These are phyloP conservation scores for Lumnitzera racemosa DNA, from an alignment of 345 rosid species.

Conservation along the genomic window DNA sequence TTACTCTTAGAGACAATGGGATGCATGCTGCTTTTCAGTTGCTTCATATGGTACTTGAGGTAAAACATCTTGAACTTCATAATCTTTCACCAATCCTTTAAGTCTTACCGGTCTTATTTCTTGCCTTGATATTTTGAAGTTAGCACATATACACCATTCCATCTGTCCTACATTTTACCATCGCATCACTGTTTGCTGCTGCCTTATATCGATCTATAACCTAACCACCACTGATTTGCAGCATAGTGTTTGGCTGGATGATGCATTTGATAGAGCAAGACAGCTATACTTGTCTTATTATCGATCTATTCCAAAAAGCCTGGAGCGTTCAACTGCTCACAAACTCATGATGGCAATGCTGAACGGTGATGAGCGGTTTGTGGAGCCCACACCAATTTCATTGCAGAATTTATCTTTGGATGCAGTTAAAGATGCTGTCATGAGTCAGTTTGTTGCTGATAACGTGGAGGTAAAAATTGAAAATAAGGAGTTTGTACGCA, in stretches of 20 bases:
- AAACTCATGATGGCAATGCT: slow-evolving; percentile 97
- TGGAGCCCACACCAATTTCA: slow-evolving; percentile 88
- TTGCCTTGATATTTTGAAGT: not conserved
- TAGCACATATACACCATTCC: slow-evolving; percentile 2
- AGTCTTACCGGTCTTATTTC: not conserved
- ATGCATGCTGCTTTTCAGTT: slow-evolving; percentile 98
- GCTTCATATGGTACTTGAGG: slow-evolving; percentile 99
- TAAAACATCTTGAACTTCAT: slow-evolving; percentile 14
- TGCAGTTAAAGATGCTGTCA: slow-evolving; percentile 83
- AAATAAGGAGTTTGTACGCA: slow-evolving; percentile 2
- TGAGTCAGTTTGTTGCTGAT: slow-evolving; percentile 87
- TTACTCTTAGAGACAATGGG: slow-evolving; percentile 94
- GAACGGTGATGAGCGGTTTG: slow-evolving; percentile 93
- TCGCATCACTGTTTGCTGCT: not conserved
- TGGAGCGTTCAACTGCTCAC: slow-evolving; percentile 99
- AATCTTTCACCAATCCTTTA: slow-evolving; percentile 3
- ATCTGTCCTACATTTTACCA: not conserved
- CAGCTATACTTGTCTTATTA: slow-evolving; percentile 87
- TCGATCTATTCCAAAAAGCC: slow-evolving; percentile 96
- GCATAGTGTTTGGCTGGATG: slow-evolving; percentile 99
- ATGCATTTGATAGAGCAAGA: slow-evolving; percentile 98
- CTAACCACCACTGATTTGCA: slow-evolving; percentile 31
- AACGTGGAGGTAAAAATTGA: slow-evolving; percentile 80
- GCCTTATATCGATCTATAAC: not conserved
- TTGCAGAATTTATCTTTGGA: slow-evolving; percentile 64